Evolutionary conservation across 257 asterid genomes (phyloP).

Genomic region (Asclepias syriaca): DNA sequence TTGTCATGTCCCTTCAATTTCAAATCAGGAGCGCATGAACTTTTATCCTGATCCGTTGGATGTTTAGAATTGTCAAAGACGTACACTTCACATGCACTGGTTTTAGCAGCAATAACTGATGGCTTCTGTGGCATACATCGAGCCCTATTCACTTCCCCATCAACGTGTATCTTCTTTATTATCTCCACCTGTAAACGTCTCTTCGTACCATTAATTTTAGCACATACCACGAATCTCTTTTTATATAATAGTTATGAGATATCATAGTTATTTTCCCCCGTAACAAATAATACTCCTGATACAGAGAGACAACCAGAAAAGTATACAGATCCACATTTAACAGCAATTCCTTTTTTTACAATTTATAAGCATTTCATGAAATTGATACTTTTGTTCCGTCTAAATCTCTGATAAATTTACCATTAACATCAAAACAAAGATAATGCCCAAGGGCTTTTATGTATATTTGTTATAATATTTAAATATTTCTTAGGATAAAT

Average conservation of each 20-base stretch:
- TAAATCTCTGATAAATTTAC: too few species aligned
- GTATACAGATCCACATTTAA: neutral
- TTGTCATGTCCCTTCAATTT: conserved; percentile 74
- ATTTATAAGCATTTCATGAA: too few species aligned
- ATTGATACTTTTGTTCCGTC: too few species aligned
- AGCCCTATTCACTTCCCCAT: conserved; percentile 93
- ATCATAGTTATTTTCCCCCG: neutral
- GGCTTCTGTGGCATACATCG: conserved; percentile 74
- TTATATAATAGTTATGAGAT: too few species aligned
- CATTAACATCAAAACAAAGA: too few species aligned
- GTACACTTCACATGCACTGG: conserved; percentile 63
- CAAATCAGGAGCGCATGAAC: conserved; percentile 69
- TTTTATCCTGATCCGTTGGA: conserved; percentile 27
- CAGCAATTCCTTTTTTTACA: too few species aligned
- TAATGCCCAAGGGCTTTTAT: too few species aligned
- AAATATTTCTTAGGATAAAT: too few species aligned
- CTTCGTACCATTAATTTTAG: neutral
- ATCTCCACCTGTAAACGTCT: conserved; percentile 57
- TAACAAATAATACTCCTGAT: neutral
- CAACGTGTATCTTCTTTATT: conserved; percentile 67
- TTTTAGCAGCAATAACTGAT: conserved; percentile 79
- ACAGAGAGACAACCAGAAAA: neutral
- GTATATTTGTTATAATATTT: too few species aligned
- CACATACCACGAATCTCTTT: neutral
- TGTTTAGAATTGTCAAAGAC: conserved; percentile 63